These are phyloP conservation scores for Avena atlantica DNA, from an alignment of 176 grass and related monocot species.

Conservation along the genomic window DNA sequence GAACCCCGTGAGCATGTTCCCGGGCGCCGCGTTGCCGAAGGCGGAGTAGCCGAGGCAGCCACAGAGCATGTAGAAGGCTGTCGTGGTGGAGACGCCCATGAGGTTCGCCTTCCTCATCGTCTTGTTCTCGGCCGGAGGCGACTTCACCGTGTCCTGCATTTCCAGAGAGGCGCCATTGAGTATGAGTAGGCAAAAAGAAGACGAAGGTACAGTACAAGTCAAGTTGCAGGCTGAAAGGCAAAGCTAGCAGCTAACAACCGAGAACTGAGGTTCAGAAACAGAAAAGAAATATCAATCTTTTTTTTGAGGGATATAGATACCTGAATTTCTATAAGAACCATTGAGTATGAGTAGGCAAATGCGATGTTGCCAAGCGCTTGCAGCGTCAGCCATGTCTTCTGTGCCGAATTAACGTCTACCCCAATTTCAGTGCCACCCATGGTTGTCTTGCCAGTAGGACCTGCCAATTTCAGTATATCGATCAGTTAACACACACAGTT, in stretches of 20 bases:
- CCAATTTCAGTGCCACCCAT: constrained; percentile 60
- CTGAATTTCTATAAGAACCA: constrained; percentile 71
- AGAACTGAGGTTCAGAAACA: too few species aligned
- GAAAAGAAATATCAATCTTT: too few species aligned
- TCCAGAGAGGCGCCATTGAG: not conserved
- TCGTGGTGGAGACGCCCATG: constrained; percentile 52
- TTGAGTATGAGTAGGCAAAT: constrained; percentile 69
- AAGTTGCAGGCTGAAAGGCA: too few species aligned
- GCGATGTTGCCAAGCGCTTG: constrained; percentile 72
- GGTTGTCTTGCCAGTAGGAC: constrained; percentile 47
- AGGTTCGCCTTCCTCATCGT: constrained; percentile 62
- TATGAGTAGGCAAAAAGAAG: too few species aligned
- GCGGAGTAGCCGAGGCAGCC: constrained; percentile 68
- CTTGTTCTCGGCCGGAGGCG: constrained; percentile 63
- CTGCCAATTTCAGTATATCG: not conserved
- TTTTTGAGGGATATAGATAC: too few species aligned
- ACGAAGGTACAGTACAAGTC: too few species aligned
- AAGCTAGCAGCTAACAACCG: too few species aligned
- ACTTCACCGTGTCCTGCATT: constrained; percentile 63
- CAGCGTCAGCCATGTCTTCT: constrained; percentile 70
- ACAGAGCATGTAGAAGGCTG: constrained; percentile 59
- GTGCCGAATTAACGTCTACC: constrained; percentile 48
- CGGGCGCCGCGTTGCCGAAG: constrained; percentile 58
- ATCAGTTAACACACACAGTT: not conserved
- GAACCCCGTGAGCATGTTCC: constrained; percentile 78